Conservation (phyloP, 2,329 filamentous ascomycete species). For the Fusarium oxysporum region DNA sequence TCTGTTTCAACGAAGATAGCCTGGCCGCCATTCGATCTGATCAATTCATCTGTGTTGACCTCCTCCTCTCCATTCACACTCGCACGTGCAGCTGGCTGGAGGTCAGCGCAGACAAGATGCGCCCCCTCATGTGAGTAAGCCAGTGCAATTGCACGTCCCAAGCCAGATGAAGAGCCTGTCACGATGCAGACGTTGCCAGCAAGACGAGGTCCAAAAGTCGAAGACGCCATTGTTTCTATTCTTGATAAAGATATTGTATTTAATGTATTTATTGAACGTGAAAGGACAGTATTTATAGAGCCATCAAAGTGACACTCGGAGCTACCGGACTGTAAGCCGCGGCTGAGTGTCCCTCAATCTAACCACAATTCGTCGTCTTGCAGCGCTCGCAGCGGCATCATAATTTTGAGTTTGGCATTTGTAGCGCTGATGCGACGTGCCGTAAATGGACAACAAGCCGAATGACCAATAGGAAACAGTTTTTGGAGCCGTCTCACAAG, state of each 20-base stretch:
- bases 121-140: constrained; percentile 57
- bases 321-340: not conserved
- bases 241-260: rapidly evolving
- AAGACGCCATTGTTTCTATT: not conserved
- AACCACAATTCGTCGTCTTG: not conserved
- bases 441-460: constrained; percentile 9
- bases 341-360: not conserved
- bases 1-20: constrained; percentile 58
- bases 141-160: constrained; percentile 60
- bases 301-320: rapidly evolving
- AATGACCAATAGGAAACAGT: not conserved
- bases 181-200: constrained; percentile 53
- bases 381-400: not conserved
- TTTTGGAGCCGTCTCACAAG: not conserved
- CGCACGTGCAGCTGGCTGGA: constrained; percentile 45
- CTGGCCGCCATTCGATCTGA: constrained; percentile 48
- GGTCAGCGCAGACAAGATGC: constrained; percentile 56
- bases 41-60: constrained; percentile 49
- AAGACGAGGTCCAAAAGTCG: constrained; percentile 8
- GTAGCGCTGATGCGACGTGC: not conserved
- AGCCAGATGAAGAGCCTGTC: constrained; percentile 59
- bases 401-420: not conserved
- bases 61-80: constrained; percentile 46
- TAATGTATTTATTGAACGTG: not conserved
- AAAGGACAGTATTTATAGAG: not conserved